Base-by-base conservation (phyloP, 1,284 basidiomycete species). In the Schizophyllum amplum region DNA sequence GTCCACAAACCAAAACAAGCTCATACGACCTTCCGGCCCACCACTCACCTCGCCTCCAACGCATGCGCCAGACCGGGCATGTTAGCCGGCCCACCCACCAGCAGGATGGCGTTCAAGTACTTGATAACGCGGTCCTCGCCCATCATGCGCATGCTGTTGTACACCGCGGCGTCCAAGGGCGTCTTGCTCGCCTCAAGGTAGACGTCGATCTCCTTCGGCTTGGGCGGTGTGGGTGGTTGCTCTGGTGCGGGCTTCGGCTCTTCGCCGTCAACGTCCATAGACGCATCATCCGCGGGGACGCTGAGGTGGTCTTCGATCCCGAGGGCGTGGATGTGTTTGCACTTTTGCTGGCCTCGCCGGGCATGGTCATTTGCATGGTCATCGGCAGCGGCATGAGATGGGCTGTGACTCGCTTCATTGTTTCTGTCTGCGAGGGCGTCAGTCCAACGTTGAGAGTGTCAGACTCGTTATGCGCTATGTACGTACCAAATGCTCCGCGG, bases 101-200 rank as follows among this genome's bases (percentile, higher is more conserved):
- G 84, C 5, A 99, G 76, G 53, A 98, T 90, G 9, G 90, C 90
- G 68, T 90, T 85, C 7, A 95, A 80, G 63, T 96, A 92, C 65
- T 94, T 92, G 63, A 90, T 86, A 57, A 95, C 86, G 71, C 92
- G 91, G 56, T 96, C 93, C 64, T 97, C 93, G 1, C 89, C 90
- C 1, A 85, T 87, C 1, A 91, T 86, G 7, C 93, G 79, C 17
- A 95, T 85, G 58, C 91, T 90, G 63, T 96, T 94, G 70, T 94
- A 93, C 60, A 98, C 91, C 1, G 95, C 97, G 11, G 92, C 90
- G 67, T 99, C 97, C 55, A 99, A 78, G 0, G 96, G 92, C 47
- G 96, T 79, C 70, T 94, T 94, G 69, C 87, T 86, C 24, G 96
- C 89, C 72, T 98, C 95, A 62, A 81, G 85, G 56, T 78, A 78